Conservation (phyloP, 129 eudicot genomes). For the Ambrosia artemisiifolia region DNA sequence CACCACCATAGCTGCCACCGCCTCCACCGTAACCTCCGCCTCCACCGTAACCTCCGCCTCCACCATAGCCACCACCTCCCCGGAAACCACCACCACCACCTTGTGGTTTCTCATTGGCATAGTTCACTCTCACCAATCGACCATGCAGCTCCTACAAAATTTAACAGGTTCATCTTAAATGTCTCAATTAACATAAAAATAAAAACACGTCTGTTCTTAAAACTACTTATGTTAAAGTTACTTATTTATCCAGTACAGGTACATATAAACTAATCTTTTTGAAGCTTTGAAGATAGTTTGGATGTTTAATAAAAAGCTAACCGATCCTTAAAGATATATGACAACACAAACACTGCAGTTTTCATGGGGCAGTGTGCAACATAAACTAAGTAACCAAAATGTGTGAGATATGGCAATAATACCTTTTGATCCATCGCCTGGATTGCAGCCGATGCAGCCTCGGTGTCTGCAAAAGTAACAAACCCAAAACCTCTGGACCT, state of each 20-base stretch:
- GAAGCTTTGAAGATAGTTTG: background rate
- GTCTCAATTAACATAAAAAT: background rate
- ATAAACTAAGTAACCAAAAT: background rate
- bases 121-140: constrained; percentile 58
- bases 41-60: constrained; percentile 32
- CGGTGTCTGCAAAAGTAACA: constrained; percentile 9
- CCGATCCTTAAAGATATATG: background rate
- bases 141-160: constrained; percentile 74
- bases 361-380: background rate
- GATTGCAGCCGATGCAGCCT: constrained; percentile 17
- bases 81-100: constrained; percentile 44
- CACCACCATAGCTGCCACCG: constrained; percentile 23
- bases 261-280: background rate
- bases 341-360: background rate
- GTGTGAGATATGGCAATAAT: background rate
- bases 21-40: constrained; percentile 20
- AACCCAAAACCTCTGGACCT: constrained; percentile 12
- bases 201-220: background rate
- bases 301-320: background rate
- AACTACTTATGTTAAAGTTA: background rate
- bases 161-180: background rate
- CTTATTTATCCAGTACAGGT: background rate
- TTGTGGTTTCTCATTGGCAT: constrained; percentile 71
- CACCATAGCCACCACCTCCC: constrained; percentile 35
- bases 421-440: constrained; percentile 15